phyloP scores from a whole-genome alignment of 177 flowering plant genomes.

The Telopea speciosissima region DNA sequence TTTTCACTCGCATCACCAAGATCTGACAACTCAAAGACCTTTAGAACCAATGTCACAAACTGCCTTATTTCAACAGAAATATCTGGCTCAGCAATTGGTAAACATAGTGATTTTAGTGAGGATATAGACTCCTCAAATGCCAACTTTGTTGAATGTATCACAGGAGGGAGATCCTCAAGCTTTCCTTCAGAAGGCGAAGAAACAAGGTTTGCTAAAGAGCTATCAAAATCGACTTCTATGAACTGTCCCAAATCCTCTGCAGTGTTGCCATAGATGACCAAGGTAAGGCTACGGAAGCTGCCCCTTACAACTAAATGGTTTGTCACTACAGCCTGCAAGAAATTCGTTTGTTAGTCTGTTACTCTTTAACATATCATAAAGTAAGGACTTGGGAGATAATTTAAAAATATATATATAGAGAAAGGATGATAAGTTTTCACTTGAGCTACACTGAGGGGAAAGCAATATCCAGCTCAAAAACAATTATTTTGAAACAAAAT shows the following conservation, averaged over 20 bases:
- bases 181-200: constrained; percentile 59
- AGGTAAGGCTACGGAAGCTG: constrained; percentile 90
- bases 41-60: constrained; percentile 47
- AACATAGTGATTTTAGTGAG: constrained; percentile 40
- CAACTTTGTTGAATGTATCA: constrained; percentile 41
- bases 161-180: constrained; percentile 89
- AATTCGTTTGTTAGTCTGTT: constrained; percentile 4
- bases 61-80: constrained; percentile 47
- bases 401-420: neutral
- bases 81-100: constrained; percentile 37
- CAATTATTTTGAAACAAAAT: neutral
- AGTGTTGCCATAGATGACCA: constrained; percentile 92
- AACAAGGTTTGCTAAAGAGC: constrained; percentile 68
- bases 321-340: constrained; percentile 85
- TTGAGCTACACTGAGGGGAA: neutral
- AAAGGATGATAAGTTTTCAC: no score
- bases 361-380: neutral
- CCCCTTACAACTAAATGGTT: constrained; percentile 94
- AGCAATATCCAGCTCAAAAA: neutral
- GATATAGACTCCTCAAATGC: constrained; percentile 50
- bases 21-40: constrained; percentile 39
- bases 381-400: neutral
- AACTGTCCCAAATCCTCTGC: constrained; percentile 97
- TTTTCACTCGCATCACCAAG: constrained; percentile 29
- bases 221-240: constrained; percentile 82